Evolutionary conservation across 129 eudicot species (phyloP), one percentile per base, ranked within the genome.

Genomic region (Mikania micrantha): DNA sequence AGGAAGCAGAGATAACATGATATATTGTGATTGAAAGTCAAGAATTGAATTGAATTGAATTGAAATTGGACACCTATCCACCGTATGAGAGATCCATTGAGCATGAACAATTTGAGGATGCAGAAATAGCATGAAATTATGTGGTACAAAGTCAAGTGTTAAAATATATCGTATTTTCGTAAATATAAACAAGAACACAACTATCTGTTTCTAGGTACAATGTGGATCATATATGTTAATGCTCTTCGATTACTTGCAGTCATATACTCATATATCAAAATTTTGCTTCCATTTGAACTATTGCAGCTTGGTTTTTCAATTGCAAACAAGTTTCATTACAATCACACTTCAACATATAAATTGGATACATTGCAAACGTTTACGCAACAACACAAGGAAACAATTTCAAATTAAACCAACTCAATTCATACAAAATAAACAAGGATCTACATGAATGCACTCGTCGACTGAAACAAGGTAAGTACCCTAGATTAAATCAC

Each of bases 401-500:
- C 21, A 12, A 16, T 34, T 36, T 35, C 7, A 12, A 0, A 68
- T 5, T 13, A 52, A 50, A 68, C n/a, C 22, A 25, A 22, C 16
- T 31, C 61, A 20, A 44, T 45, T 71, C 8, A 12, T 15, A 24
- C 42, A 24, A 68, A 24, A 6, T 13, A n/a, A n/a, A n/a, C n/a
- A n/a, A n/a, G n/a, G n/a, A n/a, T n/a, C n/a, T n/a, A n/a, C n/a
- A n/a, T n/a, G n/a, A n/a, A n/a, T n/a, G 60, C 28, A 54, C 16
- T 21, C 8, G 65, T 54, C 60, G 12, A 29, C 3, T 20, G 60
- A 28, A 22, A 56, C 50, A 66, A 4, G 13, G 36, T 56, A 41
- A 9, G 44, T 21, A 31, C 52, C 79, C 60, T 66, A 74, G 47
- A 32, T 54, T 45, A 40, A 48, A 66, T 28, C 45, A 64, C 7